phyloP scores from a whole-genome alignment of 2,329 filamentous ascomycete genomes.

The Trichoderma sp. region DNA sequence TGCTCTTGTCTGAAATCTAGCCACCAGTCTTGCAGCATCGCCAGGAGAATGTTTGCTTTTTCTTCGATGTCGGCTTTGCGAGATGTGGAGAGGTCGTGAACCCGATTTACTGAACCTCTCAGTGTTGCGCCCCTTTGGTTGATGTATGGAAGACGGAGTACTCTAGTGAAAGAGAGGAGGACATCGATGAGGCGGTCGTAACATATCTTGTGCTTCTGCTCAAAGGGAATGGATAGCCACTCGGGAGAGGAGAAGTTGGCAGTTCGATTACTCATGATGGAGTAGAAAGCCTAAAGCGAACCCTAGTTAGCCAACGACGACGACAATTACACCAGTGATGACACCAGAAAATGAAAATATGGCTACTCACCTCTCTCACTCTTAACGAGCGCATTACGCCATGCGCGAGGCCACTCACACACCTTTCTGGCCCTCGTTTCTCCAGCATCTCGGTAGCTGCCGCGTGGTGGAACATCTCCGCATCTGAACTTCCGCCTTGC shows the following conservation, averaged over 20 bases:
- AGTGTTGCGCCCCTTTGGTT: not conserved
- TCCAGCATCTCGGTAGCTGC: conserved; percentile 3
- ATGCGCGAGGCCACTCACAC: not conserved
- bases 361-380: not conserved
- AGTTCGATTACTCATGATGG: conserved; percentile 13
- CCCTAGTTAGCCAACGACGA: not conserved
- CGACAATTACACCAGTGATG: not conserved
- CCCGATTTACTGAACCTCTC: not conserved
- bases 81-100: conserved; percentile 6
- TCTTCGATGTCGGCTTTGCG: conserved; percentile 7
- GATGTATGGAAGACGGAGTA: not conserved
- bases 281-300: not conserved
- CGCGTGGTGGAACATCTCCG: conserved; percentile 1
- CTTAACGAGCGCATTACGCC: conserved; percentile 5
- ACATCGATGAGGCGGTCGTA: conserved; percentile 7
- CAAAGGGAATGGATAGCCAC: conserved; percentile 11
- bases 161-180: not conserved
- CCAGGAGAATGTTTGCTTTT: not conserved
- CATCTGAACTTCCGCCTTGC: not conserved
- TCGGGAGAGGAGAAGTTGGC: conserved; percentile 4
- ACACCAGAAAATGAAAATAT: not conserved
- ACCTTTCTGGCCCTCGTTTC: not conserved
- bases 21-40: not conserved
- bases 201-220: conserved; percentile 3
- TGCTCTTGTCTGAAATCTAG: not conserved